These are phyloP conservation scores for Backusella tuberculispora DNA, from an alignment of 192 early-diverging fungal species.

Conservation along the genomic window DNA sequence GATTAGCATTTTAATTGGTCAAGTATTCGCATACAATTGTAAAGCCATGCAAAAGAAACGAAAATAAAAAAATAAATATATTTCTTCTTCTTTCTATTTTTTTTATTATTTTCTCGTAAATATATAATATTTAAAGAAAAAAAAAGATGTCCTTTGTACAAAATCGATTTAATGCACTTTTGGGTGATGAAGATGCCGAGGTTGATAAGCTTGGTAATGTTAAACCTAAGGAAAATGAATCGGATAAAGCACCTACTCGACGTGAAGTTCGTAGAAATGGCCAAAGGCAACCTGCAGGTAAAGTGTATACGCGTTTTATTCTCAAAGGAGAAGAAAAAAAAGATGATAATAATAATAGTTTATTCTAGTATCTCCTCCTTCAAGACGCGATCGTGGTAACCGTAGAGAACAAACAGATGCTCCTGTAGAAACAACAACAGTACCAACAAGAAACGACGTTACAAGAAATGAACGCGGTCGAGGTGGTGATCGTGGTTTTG, in stretches of 20 bases:
- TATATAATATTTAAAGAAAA: background rate
- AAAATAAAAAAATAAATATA: background rate
- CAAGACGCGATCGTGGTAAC: conserved; percentile 24
- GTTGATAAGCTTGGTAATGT: conserved; percentile 20
- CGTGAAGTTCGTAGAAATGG: conserved; percentile 15
- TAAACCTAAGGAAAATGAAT: background rate
- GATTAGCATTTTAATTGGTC: background rate
- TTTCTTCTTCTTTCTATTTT: background rate
- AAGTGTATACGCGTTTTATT: background rate
- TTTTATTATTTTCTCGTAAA: background rate
- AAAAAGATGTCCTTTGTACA: conserved; percentile 8
- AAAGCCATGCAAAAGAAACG: background rate
- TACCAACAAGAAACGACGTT: background rate
- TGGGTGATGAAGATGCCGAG: conserved; percentile 2
- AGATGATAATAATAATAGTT: background rate
- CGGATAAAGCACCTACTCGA: conserved; percentile 8
- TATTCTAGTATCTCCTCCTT: conserved; percentile 14
- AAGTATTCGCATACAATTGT: background rate
- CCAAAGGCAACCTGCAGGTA: conserved; percentile 22
- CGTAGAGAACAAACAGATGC: background rate
- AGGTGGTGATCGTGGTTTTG: background rate
- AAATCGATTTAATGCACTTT: conserved; percentile 18
- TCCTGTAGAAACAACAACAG: background rate
- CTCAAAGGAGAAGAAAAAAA: background rate
- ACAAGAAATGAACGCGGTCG: background rate